Base-by-base conservation (phyloP, 352 stramenopile genomes). In the Phytopythium vexans region DNA sequence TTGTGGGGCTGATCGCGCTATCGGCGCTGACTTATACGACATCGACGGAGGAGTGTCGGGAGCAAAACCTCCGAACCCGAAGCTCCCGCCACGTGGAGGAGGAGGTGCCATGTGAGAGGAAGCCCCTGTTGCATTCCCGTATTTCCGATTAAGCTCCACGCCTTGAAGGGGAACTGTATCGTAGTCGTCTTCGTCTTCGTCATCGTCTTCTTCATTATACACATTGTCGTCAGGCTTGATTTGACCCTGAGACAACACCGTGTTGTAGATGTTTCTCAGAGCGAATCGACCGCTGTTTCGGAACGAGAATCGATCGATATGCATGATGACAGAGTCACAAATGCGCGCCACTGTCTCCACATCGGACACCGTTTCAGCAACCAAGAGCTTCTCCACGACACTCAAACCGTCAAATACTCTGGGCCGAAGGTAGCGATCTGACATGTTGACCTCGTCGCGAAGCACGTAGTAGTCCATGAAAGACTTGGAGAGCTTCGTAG, bases 381-480 rank as follows among this genome's bases (percentile, higher is more conserved):
- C 36, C 8, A 88, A 44, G 9, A 81, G 51, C 9, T 69, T 72
- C 42, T 88, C 73, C 14, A 83, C 49, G 27, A 57, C 60, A 41
- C 68, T 68, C 15, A 86, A 45, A 0, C 40, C 51, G 6, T 70
- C 47, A 31, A 82, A 76, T 39, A 45, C 41, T n/a, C 52, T 54
- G 8, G 68, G 62, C 10, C 40, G 36, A 2, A 65, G 38, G 55
- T 76, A 82, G 6, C 66, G 56, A 5, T 16, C 46, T 32, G 39
- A 49, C 15, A 82, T 49, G 1, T 41, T 63, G 6, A 46, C 39
- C 36, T 76, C 52, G 42, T 77, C 63, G 31, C 52, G 54, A 21
- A 82, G 60, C n/a, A 88, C 40, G 32, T 72, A 83, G 40, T 70
- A 68, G 42, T 88, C 77, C 35, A 88, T 53, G 10, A 88, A 64